Base-by-base conservation (phyloP, 805 yeast genomes). In the Sugiyamaella boreocaroliniensis region DNA sequence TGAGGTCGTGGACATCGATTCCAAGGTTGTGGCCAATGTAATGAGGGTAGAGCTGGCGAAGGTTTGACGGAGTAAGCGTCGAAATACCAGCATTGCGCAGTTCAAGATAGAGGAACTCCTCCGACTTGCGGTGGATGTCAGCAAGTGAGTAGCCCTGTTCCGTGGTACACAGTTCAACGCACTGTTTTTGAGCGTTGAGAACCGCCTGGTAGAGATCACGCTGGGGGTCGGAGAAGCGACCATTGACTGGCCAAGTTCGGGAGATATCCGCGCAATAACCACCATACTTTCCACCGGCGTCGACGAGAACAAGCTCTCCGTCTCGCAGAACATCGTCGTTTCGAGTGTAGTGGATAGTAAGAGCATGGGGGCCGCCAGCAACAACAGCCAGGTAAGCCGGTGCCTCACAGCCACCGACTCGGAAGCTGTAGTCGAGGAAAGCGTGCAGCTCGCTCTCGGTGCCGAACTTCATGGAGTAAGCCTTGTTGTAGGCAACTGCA, bases 231-330 rank as follows among this genome's bases (percentile, higher is more conserved):
- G 86, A 70, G 66, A 93, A 93, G 47, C 70, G 72, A 1, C 95
- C 88, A 47, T 50, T 77, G 47, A 82, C 84, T 4, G 99, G 99
- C 97, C 98, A 93, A 0, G 97, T 85, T 58, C 99, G 77, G 1
- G 98, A 90, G 45, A 93, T 93, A 68, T 93, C 99, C 0, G 97
- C 83, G 64, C 96, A 83, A 68, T 93, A 93, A 1, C 97, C 97
- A 42, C 98, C 99, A 43, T 85, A 67, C 48, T 86, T 78, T 4
- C 98, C 99, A 0, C 95, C 95, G 2, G 98, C 98, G 68, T 93
- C 99, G 2, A 93, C 89, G 29, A 93, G 78, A 7, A 89, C 96
- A 75, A 87, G 71, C 57, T 92, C 97, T 57, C 83, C 89, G 43
- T 79, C 77, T 53, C 78, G 78, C 56, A 93, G 75, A 11, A 85